phyloP scores from a whole-genome alignment of 2,329 filamentous ascomycete genomes.

The Fusarium euwallaceae region DNA sequence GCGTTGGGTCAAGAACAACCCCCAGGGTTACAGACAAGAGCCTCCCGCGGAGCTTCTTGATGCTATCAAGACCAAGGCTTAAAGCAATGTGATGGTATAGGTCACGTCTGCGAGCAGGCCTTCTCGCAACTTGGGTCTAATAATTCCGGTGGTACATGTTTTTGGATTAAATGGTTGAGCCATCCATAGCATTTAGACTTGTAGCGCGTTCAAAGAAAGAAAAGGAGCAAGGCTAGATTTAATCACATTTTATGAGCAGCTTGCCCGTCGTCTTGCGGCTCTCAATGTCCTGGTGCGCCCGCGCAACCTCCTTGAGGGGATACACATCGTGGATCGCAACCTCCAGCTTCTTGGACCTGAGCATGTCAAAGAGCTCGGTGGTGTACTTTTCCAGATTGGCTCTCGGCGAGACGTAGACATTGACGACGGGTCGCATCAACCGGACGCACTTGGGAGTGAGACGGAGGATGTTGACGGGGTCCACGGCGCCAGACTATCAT shows the following conservation, averaged over 20 bases:
- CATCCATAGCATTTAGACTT: slow-evolving; percentile 42
- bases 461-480: slow-evolving; percentile 69
- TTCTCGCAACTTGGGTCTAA: slow-evolving; percentile 29
- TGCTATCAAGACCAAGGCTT: slow-evolving; percentile 62
- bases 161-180: slow-evolving; percentile 37
- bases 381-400: slow-evolving; percentile 80
- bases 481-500: slow-evolving; percentile 74
- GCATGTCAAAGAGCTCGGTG: slow-evolving; percentile 78
- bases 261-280: slow-evolving; percentile 88
- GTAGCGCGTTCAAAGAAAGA: slow-evolving; percentile 34
- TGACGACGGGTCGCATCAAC: slow-evolving; percentile 80
- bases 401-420: slow-evolving; percentile 76
- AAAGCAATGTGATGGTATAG: slow-evolving; percentile 24
- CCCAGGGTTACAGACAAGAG: slow-evolving; percentile 91
- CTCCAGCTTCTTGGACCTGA: slow-evolving; percentile 77
- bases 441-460: slow-evolving; percentile 82
- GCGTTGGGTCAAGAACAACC: slow-evolving; percentile 98
- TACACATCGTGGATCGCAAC: slow-evolving; percentile 83
- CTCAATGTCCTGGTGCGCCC: slow-evolving; percentile 84
- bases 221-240: slow-evolving; percentile 33
- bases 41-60: slow-evolving; percentile 87
- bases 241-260: slow-evolving; percentile 77
- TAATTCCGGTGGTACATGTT: slow-evolving; percentile 27
- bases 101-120: slow-evolving; percentile 32
- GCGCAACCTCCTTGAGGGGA: slow-evolving; percentile 77